A percentile compares a stretch with the other conserved stretches of the same genome.
These are phyloP conservation scores for Crucihimalaya himalaica DNA, from an alignment of 345 rosid genomes.

Conservation along the genomic window DNA sequence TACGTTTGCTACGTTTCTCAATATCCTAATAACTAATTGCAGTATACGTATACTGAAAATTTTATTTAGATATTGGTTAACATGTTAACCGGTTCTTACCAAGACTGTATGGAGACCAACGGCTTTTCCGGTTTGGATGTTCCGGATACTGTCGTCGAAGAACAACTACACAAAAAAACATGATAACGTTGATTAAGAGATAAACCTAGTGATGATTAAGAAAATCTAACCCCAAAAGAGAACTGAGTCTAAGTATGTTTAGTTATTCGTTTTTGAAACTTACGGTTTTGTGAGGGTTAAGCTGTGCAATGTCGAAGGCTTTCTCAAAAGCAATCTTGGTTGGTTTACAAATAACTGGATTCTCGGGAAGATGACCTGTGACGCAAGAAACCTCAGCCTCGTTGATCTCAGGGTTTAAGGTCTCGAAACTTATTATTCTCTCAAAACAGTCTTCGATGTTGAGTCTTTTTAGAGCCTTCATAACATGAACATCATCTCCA, in stretches of 20 bases:
- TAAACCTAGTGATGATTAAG: too few relatives aligned
- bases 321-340: constrained; percentile 59
- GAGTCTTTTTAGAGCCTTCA: constrained; percentile 63
- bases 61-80: neutral
- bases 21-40: too few relatives aligned
- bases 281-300: constrained; percentile 55
- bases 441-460: constrained; percentile 90
- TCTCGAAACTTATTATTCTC: constrained; percentile 88
- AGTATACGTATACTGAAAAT: too few relatives aligned
- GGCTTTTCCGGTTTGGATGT: constrained; percentile 67
- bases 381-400: constrained; percentile 17
- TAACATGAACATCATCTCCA: constrained; percentile 76
- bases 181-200: neutral
- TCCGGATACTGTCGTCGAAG: constrained; percentile 82
- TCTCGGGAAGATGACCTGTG: constrained; percentile 44
- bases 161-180: constrained; percentile 54
- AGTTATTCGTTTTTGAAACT: neutral
- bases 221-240: neutral
- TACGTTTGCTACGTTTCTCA: too few relatives aligned
- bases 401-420: constrained; percentile 63
- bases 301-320: constrained; percentile 62
- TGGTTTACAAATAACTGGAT: constrained; percentile 82
- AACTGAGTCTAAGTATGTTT: neutral
- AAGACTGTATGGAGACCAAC: constrained; percentile 74
- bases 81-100: constrained; percentile 47